These are phyloP conservation scores for Pythium dissotocum DNA, from an alignment of 352 stramenopile species.

Conservation along the genomic window DNA sequence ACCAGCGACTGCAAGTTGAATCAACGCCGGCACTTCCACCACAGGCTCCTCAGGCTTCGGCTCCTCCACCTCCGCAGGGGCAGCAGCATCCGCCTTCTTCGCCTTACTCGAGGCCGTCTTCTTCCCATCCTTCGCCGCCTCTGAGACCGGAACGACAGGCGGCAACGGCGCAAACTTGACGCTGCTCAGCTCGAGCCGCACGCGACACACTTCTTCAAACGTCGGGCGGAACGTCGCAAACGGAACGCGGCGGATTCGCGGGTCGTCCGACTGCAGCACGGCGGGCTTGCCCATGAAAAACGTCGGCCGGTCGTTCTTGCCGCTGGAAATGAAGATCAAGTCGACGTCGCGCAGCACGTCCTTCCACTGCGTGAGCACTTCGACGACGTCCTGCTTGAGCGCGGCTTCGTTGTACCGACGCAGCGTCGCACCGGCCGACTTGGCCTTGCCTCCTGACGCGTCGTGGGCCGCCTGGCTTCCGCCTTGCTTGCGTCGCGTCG, in stretches of 20 bases:
- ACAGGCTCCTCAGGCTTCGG: slow-evolving; percentile 21
- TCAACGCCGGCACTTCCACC: slow-evolving; percentile 32
- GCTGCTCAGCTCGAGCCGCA: slow-evolving; percentile 68
- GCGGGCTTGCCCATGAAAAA: slow-evolving; percentile 82
- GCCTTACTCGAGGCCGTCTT: slow-evolving; percentile 31
- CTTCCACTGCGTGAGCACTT: slow-evolving; percentile 85
- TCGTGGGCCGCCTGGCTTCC: slow-evolving; percentile 91
- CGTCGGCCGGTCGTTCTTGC: slow-evolving; percentile 68
- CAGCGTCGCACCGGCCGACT: slow-evolving; percentile 92
- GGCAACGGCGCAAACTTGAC: slow-evolving; percentile 63
- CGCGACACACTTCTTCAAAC: slow-evolving; percentile 82
- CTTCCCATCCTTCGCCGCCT: not conserved
- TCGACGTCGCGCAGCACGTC: slow-evolving; percentile 45
- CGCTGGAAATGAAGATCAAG: slow-evolving; percentile 74
- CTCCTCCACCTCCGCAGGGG: slow-evolving; percentile 2
- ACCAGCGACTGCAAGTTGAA: slow-evolving; percentile 38
- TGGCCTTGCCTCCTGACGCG: slow-evolving; percentile 77
- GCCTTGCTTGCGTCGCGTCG: slow-evolving; percentile 92
- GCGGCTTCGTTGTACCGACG: slow-evolving; percentile 90
- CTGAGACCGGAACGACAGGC: slow-evolving; percentile 12
- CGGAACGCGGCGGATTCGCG: slow-evolving; percentile 72
- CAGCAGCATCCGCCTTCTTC: slow-evolving; percentile 28
- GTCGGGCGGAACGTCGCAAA: slow-evolving; percentile 87
- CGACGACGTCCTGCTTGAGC: slow-evolving; percentile 88
- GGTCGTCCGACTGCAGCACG: slow-evolving; percentile 55